A percentile compares a stretch with the other conserved stretches of the same genome.
These are phyloP conservation scores for Wickerhamiella sergipiensis DNA, from an alignment of 805 yeast species.

Conservation along the genomic window DNA sequence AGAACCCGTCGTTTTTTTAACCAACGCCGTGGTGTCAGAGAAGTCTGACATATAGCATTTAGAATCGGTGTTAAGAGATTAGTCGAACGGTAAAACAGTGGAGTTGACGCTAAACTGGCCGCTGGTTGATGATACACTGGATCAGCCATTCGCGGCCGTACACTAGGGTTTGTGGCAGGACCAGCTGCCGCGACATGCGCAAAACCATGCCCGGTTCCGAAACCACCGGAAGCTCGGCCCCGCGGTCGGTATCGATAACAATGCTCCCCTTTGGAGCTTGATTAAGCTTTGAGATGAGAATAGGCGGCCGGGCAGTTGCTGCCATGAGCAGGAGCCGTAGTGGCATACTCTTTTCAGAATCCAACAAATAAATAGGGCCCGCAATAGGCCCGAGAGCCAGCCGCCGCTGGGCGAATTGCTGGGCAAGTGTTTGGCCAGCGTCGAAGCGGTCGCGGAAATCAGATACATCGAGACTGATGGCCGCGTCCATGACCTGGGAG, in stretches of 20 bases:
- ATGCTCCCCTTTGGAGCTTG: slow-evolving; percentile 14
- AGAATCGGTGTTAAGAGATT: too few species aligned
- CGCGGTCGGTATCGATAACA: slow-evolving; percentile 8
- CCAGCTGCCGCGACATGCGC: slow-evolving; percentile 8
- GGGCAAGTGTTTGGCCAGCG: slow-evolving; percentile 8
- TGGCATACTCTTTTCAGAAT: not conserved
- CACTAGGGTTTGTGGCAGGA: slow-evolving; percentile 7
- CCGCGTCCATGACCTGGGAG: slow-evolving; percentile 31
- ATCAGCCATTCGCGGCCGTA: slow-evolving; percentile 21
- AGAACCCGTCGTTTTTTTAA: slow-evolving; percentile 19
- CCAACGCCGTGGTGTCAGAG: slow-evolving; percentile 23
- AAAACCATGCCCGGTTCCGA: slow-evolving; percentile 5
- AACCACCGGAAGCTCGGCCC: not conserved
- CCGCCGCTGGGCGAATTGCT: slow-evolving; percentile 19
- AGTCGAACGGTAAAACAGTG: too few species aligned
- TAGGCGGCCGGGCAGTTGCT: slow-evolving; percentile 7
- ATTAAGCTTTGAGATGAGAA: not conserved
- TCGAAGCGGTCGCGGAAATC: slow-evolving; percentile 16
- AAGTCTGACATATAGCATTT: slow-evolving; percentile 15
- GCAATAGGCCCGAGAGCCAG: slow-evolving; percentile 9
- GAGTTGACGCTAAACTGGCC: slow-evolving; percentile 5
- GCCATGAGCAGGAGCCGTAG: slow-evolving; percentile 6
- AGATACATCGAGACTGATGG: slow-evolving; percentile 15
- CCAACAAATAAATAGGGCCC: slow-evolving; percentile 14
- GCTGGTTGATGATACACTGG: slow-evolving; percentile 21